phyloP scores from a whole-genome alignment of 2,329 filamentous ascomycete species.

The Epichloe gansuensis region DNA sequence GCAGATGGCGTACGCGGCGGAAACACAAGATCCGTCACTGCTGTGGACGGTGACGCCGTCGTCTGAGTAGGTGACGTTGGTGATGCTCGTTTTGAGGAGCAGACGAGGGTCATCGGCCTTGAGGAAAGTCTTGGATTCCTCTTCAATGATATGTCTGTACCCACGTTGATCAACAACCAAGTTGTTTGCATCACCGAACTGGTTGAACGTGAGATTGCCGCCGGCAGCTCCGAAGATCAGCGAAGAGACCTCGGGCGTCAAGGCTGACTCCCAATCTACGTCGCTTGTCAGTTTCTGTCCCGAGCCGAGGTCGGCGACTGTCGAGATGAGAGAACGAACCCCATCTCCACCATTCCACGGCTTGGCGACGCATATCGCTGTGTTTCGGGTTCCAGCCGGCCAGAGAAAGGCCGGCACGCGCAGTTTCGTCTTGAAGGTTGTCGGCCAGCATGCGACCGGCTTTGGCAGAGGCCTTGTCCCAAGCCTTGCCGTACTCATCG shows the following conservation, averaged over 20 bases:
- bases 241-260: conserved; percentile 40
- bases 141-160: conserved; percentile 43
- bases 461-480: conserved; percentile 31
- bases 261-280: conserved; percentile 43
- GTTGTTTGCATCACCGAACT: conserved; percentile 49
- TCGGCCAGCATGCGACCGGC: conserved; percentile 44
- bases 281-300: background rate
- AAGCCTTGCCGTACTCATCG: conserved; percentile 35
- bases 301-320: no score
- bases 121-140: conserved; percentile 46
- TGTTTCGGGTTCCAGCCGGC: conserved; percentile 48
- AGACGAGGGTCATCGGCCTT: conserved; percentile 40
- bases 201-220: conserved; percentile 49
- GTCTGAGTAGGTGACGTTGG: conserved; percentile 37
- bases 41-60: conserved; percentile 40
- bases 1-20: conserved; percentile 48
- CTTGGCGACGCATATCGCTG: conserved; percentile 39
- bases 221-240: conserved; percentile 41
- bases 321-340: conserved; percentile 12
- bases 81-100: conserved; percentile 44
- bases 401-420: conserved; percentile 44
- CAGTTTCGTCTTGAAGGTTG: conserved; percentile 48
- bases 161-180: conserved; percentile 49
- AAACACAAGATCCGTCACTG: conserved; percentile 41
- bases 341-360: conserved; percentile 45